A percentile compares a stretch with the other conserved stretches of the same genome.
phyloP scores from a whole-genome alignment of 129 eudicot species.

The Helianthus tuberosus region DNA sequence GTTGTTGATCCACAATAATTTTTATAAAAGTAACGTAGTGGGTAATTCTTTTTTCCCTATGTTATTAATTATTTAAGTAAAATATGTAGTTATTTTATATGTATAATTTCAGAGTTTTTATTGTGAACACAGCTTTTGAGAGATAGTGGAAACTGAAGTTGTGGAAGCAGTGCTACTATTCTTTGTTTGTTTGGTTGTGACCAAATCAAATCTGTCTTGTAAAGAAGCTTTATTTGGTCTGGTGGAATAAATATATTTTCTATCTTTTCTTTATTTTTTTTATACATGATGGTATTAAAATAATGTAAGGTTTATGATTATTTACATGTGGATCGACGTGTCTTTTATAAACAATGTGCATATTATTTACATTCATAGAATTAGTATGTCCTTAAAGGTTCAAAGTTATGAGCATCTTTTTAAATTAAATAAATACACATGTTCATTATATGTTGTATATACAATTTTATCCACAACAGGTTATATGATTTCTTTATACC shows the following conservation, averaged over 20 bases:
- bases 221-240: slow-evolving; percentile 14
- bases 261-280: neutral
- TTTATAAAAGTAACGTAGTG: neutral
- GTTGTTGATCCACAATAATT: neutral
- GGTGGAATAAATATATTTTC: slow-evolving; percentile 11
- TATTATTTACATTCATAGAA: no score
- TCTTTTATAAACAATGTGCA: neutral
- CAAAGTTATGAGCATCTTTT: no score
- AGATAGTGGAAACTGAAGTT: slow-evolving; percentile 41
- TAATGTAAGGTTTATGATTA: neutral
- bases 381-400: no score
- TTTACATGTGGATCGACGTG: neutral
- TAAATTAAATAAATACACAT: no score
- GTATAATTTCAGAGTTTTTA: neutral
- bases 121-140: slow-evolving; percentile 48
- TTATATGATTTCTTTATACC: no score
- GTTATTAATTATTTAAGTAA: neutral
- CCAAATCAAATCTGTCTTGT: neutral
- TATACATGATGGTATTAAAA: neutral
- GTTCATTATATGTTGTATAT: no score
- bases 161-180: slow-evolving; percentile 26
- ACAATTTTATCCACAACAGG: no score
- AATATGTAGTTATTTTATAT: slow-evolving; percentile 2
- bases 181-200: slow-evolving; percentile 39
- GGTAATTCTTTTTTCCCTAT: slow-evolving; percentile 15